Evolutionary conservation across 768 basidiomycete species (phyloP).

Genomic region (Boletus barrowsii): DNA sequence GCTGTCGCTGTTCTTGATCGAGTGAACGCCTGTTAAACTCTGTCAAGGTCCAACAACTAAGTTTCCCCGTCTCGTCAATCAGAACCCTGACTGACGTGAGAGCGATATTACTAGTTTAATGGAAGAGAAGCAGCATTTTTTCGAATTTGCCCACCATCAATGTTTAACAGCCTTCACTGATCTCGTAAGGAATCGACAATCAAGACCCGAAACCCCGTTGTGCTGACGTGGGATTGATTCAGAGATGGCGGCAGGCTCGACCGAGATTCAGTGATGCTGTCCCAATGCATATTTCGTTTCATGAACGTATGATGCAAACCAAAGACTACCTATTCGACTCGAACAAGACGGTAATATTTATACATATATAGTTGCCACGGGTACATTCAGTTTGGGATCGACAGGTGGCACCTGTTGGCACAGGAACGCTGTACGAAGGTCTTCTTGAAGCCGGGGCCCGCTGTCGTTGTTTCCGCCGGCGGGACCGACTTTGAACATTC

Average conservation of each 20-base stretch:
- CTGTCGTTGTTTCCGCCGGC: constrained; percentile 1
- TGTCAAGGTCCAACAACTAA: background rate
- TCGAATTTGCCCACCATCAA: constrained; percentile 5
- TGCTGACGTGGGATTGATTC: too few species aligned
- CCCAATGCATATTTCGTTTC: too few species aligned
- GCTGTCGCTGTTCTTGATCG: background rate
- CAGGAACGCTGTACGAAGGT: constrained; percentile 13
- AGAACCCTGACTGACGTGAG: constrained; percentile 11
- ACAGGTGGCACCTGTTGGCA: background rate
- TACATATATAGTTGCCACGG: constrained; percentile 1
- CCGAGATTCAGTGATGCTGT: too few species aligned
- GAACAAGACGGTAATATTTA: background rate
- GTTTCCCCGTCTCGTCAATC: background rate
- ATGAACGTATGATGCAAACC: background rate
- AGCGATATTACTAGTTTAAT: constrained; percentile 7
- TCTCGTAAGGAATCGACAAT: constrained; percentile 13
- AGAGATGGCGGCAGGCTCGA: too few species aligned
- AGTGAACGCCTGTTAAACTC: too few species aligned
- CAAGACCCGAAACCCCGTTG: too few species aligned
- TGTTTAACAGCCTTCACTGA: background rate
- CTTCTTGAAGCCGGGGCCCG: constrained; percentile 5
- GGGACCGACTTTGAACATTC: background rate
- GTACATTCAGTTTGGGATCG: constrained; percentile 4
- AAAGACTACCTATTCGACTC: background rate
- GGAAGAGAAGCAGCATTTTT: constrained; percentile 13